Percentiles rank a stretch among this genome's conserved stretches.
Evolutionary conservation across 805 yeast species (phyloP).

Genomic region (Wickerhamomyces tratensis): DNA sequence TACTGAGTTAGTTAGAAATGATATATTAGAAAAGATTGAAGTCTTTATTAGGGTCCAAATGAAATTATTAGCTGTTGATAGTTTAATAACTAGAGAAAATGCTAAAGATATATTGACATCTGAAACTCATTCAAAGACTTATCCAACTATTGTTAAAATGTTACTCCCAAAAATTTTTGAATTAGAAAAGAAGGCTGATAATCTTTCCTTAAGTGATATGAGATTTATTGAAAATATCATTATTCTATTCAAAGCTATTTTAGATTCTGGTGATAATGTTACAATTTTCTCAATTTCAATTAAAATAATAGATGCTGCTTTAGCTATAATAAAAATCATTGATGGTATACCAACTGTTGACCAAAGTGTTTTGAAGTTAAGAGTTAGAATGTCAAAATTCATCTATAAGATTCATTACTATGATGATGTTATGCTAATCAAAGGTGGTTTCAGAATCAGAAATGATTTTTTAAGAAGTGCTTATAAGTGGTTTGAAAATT

Average conservation of each 20-base stretch:
- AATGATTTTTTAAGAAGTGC: constrained; percentile 36
- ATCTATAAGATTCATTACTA: constrained; percentile 25
- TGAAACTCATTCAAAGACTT: constrained; percentile 53
- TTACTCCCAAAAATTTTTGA: constrained; percentile 19
- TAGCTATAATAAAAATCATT: constrained; percentile 9
- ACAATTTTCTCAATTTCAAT: constrained; percentile 24
- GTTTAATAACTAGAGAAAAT: constrained; percentile 49
- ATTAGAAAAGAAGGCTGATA: constrained; percentile 6
- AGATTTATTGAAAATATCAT: constrained; percentile 39
- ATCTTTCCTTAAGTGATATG: constrained; percentile 19
- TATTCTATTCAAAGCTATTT: constrained; percentile 31
- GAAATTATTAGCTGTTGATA: constrained; percentile 35
- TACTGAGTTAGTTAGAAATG: constrained; percentile 15
- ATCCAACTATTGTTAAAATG: constrained; percentile 36
- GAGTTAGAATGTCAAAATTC: constrained; percentile 33
- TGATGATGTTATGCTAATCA: constrained; percentile 23
- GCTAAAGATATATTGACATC: constrained; percentile 61
- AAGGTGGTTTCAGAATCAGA: constrained; percentile 37
- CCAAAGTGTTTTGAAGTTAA: constrained; percentile 21
- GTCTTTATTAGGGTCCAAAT: constrained; percentile 43
- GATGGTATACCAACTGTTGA: constrained; percentile 6
- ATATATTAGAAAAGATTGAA: constrained; percentile 28
- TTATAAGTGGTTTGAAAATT: constrained; percentile 45
- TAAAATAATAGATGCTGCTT: constrained; percentile 19
- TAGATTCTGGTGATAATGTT: constrained; percentile 23